phyloP scores from a whole-genome alignment of 1,139 yeast genomes.

The Scheffersomyces parashehatae region DNA sequence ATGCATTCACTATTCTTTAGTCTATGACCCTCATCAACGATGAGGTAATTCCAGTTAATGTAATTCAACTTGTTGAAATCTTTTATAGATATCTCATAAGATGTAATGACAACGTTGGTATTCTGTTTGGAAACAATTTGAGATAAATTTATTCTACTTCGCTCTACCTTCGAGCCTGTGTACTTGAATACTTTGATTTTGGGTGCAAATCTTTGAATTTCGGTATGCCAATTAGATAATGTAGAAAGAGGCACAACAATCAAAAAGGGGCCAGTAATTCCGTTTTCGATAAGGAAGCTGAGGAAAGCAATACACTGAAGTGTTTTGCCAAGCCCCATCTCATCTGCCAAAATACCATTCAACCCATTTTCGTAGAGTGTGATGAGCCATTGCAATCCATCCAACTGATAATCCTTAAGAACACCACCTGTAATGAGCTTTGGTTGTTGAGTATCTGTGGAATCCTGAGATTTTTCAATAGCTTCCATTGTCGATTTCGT shows the following conservation, averaged over 20 bases:
- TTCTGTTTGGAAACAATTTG: slow-evolving; percentile 2
- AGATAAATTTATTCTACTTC: slow-evolving; percentile 40
- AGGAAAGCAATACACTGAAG: slow-evolving; percentile 80
- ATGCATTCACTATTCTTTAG: slow-evolving; percentile 80
- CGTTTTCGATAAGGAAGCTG: slow-evolving; percentile 76
- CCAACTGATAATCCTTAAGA: slow-evolving; percentile 81
- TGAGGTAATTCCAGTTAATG: slow-evolving; percentile 74
- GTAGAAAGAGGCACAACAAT: slow-evolving; percentile 89
- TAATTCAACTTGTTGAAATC: slow-evolving; percentile 58
- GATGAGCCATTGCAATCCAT: slow-evolving; percentile 88
- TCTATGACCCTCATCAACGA: slow-evolving; percentile 96
- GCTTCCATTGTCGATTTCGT: slow-evolving; percentile 24
- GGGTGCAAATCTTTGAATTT: slow-evolving; percentile 76
- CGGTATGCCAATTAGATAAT: slow-evolving; percentile 79
- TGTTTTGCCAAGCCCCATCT: slow-evolving; percentile 96
- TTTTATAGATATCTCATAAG: slow-evolving; percentile 76
- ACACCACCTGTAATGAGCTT: slow-evolving; percentile 61
- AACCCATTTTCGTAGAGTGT: slow-evolving; percentile 90
- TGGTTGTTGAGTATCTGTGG: slow-evolving; percentile 53
- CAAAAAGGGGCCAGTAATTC: slow-evolving; percentile 79
- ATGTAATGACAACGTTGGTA: slow-evolving; percentile 63
- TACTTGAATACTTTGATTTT: slow-evolving; percentile 61
- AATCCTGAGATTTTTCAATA: slow-evolving; percentile 23
- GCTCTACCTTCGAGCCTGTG: slow-evolving; percentile 60
- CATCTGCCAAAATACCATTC: slow-evolving; percentile 94